Evolutionary conservation across 768 basidiomycete genomes (phyloP), one percentile per base, ranked within the genome.

Genomic region (Lactarius sanguifluus): DNA sequence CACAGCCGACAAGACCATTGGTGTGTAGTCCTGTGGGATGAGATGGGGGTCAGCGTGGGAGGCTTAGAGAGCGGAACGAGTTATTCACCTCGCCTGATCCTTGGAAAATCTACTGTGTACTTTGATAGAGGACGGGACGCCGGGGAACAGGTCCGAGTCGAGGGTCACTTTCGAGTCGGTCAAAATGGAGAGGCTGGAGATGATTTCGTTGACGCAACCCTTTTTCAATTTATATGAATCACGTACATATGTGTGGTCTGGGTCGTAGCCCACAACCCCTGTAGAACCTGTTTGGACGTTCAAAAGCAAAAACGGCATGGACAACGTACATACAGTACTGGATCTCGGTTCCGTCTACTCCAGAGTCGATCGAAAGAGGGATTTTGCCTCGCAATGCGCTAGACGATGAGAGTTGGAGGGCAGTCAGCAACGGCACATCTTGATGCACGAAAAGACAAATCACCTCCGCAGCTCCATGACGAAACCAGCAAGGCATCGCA

Each of bases 51-150:
- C 23, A 55, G 41, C 2, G 10, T 34, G 5, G 25, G 41, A 5
- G 28, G 54, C 5, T 7, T 15, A 41, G n/a, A 47, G 47, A 32
- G 41, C 23, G 13, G 2, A 2, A 34, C 32, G 16, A 23, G 13
- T 15, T 3, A 12, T 59, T 12, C 41, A 59, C 61, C 73, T 45
- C 1, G 81, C 78, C 34, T 86, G 86, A 55, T 79, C 78, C 43
- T 79, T 69, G 2, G 81, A 77, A 73, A 87, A 88, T 6, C 86
- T 85, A 45, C 79, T 75, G 69, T 85, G 86, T 12, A 82, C 84
- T 61, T 71, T 64, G 23, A 84, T 79, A 36, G 64, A 72, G 12
- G 72, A 75, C 28, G 79, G 70, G 16, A 85, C 73, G 1, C 84
- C 85, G 3, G 86, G 87, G 76, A 87, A 88, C 8, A 87, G 78